phyloP scores from a whole-genome alignment of 768 basidiomycete species.

The Russula abietina region DNA sequence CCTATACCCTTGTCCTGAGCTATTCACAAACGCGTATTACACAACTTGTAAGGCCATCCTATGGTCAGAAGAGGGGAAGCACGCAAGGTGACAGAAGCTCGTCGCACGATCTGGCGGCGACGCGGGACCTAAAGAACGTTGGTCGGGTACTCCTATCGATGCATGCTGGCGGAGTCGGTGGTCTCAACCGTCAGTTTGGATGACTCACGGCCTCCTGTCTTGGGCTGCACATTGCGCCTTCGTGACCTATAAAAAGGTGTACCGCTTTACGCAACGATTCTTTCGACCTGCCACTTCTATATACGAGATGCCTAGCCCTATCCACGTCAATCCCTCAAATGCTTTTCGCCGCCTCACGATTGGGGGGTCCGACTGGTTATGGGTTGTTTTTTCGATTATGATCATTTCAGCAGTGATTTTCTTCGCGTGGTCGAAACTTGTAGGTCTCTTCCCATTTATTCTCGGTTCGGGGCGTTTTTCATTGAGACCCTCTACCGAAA shows the following conservation, averaged over 20 bases:
- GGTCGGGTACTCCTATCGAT: background rate
- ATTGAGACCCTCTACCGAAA: slow-evolving; percentile 13
- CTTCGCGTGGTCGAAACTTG: slow-evolving; percentile 37
- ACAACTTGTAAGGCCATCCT: too few species aligned
- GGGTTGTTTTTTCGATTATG: slow-evolving; percentile 52
- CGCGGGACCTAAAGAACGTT: background rate
- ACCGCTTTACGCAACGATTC: too few species aligned
- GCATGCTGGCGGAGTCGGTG: too few species aligned
- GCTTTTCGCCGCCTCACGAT: slow-evolving; percentile 39
- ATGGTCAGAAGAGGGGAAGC: too few species aligned
- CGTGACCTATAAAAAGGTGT: background rate
- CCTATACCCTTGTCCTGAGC: too few species aligned
- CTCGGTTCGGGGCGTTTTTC: background rate
- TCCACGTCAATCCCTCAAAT: slow-evolving; percentile 34
- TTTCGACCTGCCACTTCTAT: too few species aligned
- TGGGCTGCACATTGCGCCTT: background rate
- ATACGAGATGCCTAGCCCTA: slow-evolving; percentile 25
- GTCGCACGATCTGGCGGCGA: background rate
- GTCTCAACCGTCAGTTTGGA: background rate
- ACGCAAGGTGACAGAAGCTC: too few species aligned
- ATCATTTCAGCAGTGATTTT: slow-evolving; percentile 35
- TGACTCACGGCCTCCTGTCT: background rate
- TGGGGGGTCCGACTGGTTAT: slow-evolving; percentile 48
- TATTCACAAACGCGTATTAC: too few species aligned
- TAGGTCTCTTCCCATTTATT: slow-evolving; percentile 21